Base-by-base conservation (phyloP, 2,329 filamentous ascomycete genomes). In the Botryotinia calthae region DNA sequence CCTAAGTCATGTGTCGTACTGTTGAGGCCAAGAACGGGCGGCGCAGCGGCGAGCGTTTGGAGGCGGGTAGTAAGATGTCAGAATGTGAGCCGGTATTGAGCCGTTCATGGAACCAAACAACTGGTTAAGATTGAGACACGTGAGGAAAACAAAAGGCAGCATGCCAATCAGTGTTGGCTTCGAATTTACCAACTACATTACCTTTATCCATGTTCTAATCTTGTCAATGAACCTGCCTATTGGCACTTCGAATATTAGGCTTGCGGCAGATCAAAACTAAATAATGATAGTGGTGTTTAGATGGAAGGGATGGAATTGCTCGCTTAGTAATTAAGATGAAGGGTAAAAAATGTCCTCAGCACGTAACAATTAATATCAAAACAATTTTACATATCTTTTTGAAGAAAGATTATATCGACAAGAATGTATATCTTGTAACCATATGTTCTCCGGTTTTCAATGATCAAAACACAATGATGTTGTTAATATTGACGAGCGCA, bases 281-380 rank as follows among this genome's bases (percentile, higher is more conserved):
- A 5, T 28, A 28, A 1, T 28, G 37, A 9, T 42, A 25, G 25
- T 44, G 25, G 25, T 14, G 2, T 44, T n/a, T 9, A n/a, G 37
- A 63, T 20, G 37, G 5, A 28, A 20, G 37, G 37, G 8, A n/a
- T 14, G 2, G 18, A 22, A 34, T 37, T 56, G 0, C 40, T 67
- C 48, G 65, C 65, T 67, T 67, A 67, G 4, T 16, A n/a, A 56
- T 42, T 37, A 18, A 44, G 42, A 67, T 56, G 65, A 67, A 67
- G 48, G 65, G 48, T 67, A 31, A 31, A 42, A 25, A 6, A 25
- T 56, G n/a, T 5, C 20, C 22, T 22, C n/a, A 25, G 37, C 28
- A 28, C 31, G 22, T 20, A 67, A 44, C 22, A 56, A 16, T 42
- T 56, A 7, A 42, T 42, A 14, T 31, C 2, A 2, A 42, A 42